These are phyloP conservation scores for Glebionis coronaria DNA, from an alignment of 129 eudicot genomes.

Conservation along the genomic window DNA sequence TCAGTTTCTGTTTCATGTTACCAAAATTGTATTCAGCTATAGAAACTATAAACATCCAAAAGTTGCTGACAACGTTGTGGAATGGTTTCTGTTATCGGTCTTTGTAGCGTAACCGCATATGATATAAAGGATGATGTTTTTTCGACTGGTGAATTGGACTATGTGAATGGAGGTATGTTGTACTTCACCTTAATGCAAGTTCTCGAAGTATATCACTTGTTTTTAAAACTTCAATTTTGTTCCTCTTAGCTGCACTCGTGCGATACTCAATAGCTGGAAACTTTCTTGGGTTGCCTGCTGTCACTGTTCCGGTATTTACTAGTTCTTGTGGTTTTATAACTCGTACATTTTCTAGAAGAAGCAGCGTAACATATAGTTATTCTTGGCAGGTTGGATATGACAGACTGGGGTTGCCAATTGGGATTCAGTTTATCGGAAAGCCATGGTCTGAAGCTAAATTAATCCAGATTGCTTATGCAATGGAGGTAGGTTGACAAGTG, in stretches of 20 bases:
- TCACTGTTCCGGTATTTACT: conserved; percentile 72
- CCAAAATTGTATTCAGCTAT: no score
- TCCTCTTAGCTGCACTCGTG: conserved; percentile 70
- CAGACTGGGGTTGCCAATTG: conserved; percentile 74
- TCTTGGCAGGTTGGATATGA: conserved; percentile 80
- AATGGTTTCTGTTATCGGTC: conserved; percentile 5
- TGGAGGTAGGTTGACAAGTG: conserved; percentile 53
- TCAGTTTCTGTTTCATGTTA: no score
- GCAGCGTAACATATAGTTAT: background rate
- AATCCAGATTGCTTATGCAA: conserved; percentile 61
- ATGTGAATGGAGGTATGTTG: conserved; percentile 79
- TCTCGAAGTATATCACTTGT: background rate
- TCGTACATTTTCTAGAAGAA: background rate
- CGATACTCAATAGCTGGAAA: conserved; percentile 91
- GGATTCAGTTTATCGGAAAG: conserved; percentile 85
- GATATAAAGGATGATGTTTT: conserved; percentile 57
- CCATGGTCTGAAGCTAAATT: conserved; percentile 92
- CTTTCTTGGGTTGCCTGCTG: conserved; percentile 92
- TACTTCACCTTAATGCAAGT: background rate
- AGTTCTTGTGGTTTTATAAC: background rate
- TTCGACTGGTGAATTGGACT: conserved; percentile 85
- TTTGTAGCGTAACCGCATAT: conserved; percentile 80
- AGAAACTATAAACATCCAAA: background rate
- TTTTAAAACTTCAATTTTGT: background rate
- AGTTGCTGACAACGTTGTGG: background rate